Conservation (phyloP, 805 yeast species). For the Cyberlindnera nakhonratchasimensis region DNA sequence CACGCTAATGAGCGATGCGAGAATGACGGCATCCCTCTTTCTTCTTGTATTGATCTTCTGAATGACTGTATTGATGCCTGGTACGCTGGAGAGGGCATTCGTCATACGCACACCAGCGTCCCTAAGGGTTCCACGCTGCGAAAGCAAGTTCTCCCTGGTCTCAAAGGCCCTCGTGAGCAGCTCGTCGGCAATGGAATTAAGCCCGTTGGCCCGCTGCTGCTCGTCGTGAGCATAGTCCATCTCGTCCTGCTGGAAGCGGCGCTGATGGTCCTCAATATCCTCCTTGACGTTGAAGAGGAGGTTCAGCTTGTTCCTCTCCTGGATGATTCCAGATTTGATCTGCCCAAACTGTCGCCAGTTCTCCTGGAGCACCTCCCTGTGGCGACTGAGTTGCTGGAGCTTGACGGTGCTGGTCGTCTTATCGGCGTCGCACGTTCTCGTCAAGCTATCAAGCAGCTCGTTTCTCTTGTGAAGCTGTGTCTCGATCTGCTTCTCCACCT, state of each 20-base stretch:
- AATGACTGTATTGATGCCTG: conserved; percentile 76
- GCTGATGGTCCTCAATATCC: conserved; percentile 71
- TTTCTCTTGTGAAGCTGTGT: conserved; percentile 49
- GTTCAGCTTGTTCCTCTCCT: conserved; percentile 75
- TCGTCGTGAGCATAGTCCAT: conserved; percentile 80
- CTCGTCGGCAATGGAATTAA: conserved; percentile 74
- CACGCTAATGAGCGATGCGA: conserved; percentile 66
- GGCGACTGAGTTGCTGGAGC: conserved; percentile 78
- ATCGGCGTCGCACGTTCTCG: conserved; percentile 53
- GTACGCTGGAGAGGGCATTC: conserved; percentile 62
- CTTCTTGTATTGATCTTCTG: conserved; percentile 83
- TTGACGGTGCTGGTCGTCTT: conserved; percentile 64
- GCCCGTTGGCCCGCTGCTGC: conserved; percentile 63
- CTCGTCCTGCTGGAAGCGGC: conserved; percentile 40
- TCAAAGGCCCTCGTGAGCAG: conserved; percentile 82
- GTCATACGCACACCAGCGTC: conserved; percentile 63
- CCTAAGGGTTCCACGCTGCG: conserved; percentile 64
- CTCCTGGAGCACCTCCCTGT: conserved; percentile 69
- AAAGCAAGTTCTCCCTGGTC: conserved; percentile 78
- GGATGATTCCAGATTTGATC: conserved; percentile 54
- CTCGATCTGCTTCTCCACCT: conserved; percentile 47
- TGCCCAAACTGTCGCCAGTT: conserved; percentile 62
- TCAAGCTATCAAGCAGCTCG: conserved; percentile 47
- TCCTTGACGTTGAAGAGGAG: conserved; percentile 70
- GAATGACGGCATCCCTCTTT: conserved; percentile 81